Base-by-base conservation (phyloP, 2,329 filamentous ascomycete species). In the Fusarium miscanthi region DNA sequence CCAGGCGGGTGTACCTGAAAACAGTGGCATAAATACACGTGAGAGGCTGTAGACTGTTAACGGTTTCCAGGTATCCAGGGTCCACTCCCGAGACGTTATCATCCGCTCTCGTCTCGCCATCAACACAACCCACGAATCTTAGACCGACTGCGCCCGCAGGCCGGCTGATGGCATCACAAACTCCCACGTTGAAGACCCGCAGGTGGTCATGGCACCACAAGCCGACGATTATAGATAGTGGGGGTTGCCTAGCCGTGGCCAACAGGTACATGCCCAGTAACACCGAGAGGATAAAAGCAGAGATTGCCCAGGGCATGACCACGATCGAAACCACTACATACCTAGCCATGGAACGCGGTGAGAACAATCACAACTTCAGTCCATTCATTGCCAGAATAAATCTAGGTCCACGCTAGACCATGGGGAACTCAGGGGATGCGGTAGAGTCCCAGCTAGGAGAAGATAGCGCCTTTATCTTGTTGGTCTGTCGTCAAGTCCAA, bases 91-190 rank as follows among this genome's bases (percentile, higher is more conserved):
- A 72, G 70, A 75, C 75, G 75, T 77, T 77, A 77, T 77, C 75
- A 74, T 70, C 66, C 66, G 63, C 69, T 70, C 66, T 70, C 51
- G 69, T 70, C 66, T 75, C 62, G 68, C 70, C 74, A 75, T 76
- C 68, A 45, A 61, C 59, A 38, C 73, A 74, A 75, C 69, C 74
- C 73, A 77, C 75, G 75, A 77, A 75, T 77, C 74, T 70, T 59
- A 76, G 73, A 76, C 74, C 74, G 65, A 63, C 70, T 77, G 75
- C 76, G 76, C 76, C 76, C 76, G 76, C 76, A 75, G 69, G 52
- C 62, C 66, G 71, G 74, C 73, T 72, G 75, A 77, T 77, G 74
- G 75, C 74, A 77, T 77, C 76, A 76, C 75, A 74, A 72, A 73
- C 75, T 77, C 75, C 75, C 75, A 77, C 75, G 74, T 75, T 72